Conservation (phyloP, 768 basidiomycete species). For the Rubroboletus pulcherrimus region DNA sequence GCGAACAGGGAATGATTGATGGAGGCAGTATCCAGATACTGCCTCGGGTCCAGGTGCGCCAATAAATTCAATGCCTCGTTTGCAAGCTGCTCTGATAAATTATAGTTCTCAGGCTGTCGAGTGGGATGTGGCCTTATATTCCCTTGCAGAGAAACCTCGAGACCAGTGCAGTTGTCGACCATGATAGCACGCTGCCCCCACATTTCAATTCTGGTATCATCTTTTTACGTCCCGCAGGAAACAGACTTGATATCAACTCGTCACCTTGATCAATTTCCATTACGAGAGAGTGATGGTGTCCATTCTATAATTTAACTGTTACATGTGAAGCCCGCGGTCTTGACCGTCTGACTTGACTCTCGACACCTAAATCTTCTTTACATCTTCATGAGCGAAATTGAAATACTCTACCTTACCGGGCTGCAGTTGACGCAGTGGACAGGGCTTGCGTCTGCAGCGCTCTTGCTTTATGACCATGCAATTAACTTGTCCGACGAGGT, state of each 20-base stretch:
- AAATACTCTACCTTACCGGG: not conserved
- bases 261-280: not conserved
- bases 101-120: not conserved
- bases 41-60: not conserved
- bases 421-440: not conserved
- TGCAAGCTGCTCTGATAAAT: not conserved
- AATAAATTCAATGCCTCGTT: not conserved
- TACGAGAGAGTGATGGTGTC: not conserved
- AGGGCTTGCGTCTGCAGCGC: not conserved
- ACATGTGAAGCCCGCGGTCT: not conserved
- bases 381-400: not conserved
- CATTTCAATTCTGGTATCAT: not conserved
- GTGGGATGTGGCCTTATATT: not conserved
- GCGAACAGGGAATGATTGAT: not conserved
- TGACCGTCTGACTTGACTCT: not conserved
- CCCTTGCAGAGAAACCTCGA: not conserved
- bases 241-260: not conserved
- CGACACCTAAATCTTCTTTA: not conserved
- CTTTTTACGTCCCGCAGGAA: not conserved
- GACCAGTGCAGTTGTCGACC: not conserved
- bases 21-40: not conserved
- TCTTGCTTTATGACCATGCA: conserved; percentile 12
- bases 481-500: conserved; percentile 6
- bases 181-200: not conserved
- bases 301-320: not conserved